Evolutionary conservation across 1,284 basidiomycete species (phyloP).

Genomic region (Psilocybe mexicana): DNA sequence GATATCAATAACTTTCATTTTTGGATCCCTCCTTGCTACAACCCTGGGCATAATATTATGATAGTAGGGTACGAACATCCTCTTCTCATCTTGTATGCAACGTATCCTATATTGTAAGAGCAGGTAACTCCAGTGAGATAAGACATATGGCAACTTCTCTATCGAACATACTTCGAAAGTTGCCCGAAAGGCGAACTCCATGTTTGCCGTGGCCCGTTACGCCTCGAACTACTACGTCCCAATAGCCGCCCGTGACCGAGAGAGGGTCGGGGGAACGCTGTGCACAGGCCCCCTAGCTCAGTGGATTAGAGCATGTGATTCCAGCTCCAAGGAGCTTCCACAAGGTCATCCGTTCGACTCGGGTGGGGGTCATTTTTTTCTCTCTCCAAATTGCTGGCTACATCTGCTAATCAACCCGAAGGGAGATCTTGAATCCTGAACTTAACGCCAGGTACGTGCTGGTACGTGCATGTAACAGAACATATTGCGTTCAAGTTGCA

Average conservation of each 20-base stretch:
- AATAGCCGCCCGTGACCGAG: background rate
- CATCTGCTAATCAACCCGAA: background rate
- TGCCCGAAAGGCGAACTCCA: too few relatives aligned
- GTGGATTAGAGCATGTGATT: constrained; percentile 22
- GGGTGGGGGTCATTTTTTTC: constrained; percentile 16
- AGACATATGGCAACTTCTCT: too few relatives aligned
- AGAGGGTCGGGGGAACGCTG: too few relatives aligned
- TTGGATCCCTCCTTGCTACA: constrained; percentile 13
- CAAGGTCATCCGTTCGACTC: constrained; percentile 20
- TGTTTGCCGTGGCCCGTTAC: too few relatives aligned
- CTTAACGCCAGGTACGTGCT: too few relatives aligned
- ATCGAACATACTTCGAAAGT: too few relatives aligned
- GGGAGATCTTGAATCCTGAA: too few relatives aligned
- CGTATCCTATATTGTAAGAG: too few relatives aligned
- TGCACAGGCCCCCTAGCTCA: constrained; percentile 19
- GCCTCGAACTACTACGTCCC: background rate
- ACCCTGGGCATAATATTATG: constrained; percentile 8
- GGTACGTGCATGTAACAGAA: too few relatives aligned
- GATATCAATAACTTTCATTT: constrained; percentile 11
- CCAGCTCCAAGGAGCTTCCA: constrained; percentile 15
- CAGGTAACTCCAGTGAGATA: too few relatives aligned
- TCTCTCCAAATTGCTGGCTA: background rate
- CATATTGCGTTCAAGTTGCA: too few relatives aligned
- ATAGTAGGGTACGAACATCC: background rate
- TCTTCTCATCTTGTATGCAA: background rate